Percentiles rank a stretch among this genome's conserved stretches.
Conservation (phyloP, 306 rosid species). For the Rosa persica region DNA sequence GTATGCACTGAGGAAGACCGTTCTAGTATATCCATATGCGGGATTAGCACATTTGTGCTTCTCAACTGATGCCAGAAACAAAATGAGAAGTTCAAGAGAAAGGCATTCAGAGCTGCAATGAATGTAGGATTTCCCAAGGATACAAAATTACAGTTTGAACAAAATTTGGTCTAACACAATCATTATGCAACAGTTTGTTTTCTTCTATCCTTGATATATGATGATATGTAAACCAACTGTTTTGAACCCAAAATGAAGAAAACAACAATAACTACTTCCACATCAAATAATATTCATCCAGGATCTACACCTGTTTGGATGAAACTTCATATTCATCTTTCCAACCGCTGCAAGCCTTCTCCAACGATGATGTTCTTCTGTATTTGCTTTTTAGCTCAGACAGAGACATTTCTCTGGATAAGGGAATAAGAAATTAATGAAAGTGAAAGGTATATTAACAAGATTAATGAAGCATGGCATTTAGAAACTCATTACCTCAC, state of each 20-base stretch:
- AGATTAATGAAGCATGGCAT: constrained; percentile 19
- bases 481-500: constrained; percentile 49
- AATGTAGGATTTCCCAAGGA: not conserved
- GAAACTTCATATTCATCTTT: constrained; percentile 87
- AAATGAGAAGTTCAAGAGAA: not conserved
- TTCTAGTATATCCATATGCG: not conserved
- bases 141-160: too few relatives aligned
- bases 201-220: not conserved
- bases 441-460: constrained; percentile 7
- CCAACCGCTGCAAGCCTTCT: constrained; percentile 89
- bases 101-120: not conserved
- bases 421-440: constrained; percentile 14
- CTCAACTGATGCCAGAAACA: not conserved
- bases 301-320: constrained; percentile 80
- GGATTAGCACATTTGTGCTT: not conserved
- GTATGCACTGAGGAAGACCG: not conserved
- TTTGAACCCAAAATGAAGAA: not conserved
- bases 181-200: not conserved
- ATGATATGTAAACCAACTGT: not conserved
- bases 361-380: constrained; percentile 72
- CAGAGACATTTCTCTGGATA: constrained; percentile 85
- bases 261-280: not conserved
- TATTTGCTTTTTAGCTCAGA: constrained; percentile 82
- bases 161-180: not conserved
- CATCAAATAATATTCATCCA: constrained; percentile 18